Conservation (phyloP, 73 alveolate genomes). For the Uronychia binucleata region DNA sequence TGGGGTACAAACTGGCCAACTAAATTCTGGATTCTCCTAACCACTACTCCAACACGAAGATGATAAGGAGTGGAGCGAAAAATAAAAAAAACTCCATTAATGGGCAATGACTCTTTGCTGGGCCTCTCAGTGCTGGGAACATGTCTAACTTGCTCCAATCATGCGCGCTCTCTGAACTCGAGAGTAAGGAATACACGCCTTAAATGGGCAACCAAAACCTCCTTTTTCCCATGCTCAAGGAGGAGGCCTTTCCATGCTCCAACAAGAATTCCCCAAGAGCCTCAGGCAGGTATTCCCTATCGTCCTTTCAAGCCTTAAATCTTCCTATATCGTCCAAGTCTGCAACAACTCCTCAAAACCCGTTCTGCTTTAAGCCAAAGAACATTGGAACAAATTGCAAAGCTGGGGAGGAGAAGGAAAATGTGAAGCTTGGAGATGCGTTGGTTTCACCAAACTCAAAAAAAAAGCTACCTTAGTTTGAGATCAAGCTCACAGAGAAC, state of each 20-base stretch:
- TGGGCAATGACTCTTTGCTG: neutral
- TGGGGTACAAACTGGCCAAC: slow-evolving; percentile 13
- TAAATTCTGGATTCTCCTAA: slow-evolving; percentile 11
- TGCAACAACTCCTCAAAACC: too few relatives aligned
- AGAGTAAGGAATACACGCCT: neutral
- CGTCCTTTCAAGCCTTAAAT: neutral
- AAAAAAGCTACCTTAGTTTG: neutral
- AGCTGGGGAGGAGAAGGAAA: too few relatives aligned
- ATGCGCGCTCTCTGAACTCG: neutral
- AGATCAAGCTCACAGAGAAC: neutral
- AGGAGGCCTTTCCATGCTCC: neutral
- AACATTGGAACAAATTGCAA: too few relatives aligned
- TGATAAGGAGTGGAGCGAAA: neutral
- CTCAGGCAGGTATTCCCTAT: neutral
- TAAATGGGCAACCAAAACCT: neutral
- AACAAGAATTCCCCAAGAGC: neutral
- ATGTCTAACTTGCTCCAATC: neutral
- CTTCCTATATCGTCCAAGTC: too few relatives aligned
- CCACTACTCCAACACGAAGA: neutral
- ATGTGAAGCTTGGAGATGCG: too few relatives aligned
- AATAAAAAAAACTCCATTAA: neutral
- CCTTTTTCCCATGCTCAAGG: neutral
- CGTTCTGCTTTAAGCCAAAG: too few relatives aligned
- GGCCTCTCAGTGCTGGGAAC: neutral
- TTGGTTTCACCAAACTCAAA: too few relatives aligned